Evolutionary conservation across 2,329 filamentous ascomycete genomes (phyloP), one percentile per base, ranked within the genome.

Genomic region (Fusarium annulatum): DNA sequence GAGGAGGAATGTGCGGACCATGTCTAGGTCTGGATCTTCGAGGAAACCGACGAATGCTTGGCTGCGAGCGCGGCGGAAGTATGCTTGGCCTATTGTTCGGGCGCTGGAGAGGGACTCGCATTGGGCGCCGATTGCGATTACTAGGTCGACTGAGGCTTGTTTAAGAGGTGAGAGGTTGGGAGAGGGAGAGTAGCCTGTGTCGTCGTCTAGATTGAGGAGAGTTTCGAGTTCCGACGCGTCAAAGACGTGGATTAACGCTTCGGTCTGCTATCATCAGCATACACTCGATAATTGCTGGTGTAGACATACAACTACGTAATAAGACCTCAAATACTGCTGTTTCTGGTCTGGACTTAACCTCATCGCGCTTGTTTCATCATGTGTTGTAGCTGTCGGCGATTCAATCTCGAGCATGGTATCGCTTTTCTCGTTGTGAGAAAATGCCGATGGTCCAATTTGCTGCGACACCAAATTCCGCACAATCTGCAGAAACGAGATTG

Each of bases 401-500:
- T 78, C 77, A 34, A 75, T 72, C n/a, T 78, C 77, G 3, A 78
- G 68, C 77, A 78, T 78, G 9, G 64, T 78, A 10, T 79, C 77
- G 18, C 73, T 79, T 42, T 78, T 76, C 34, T 75, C 77, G 46
- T 78, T 79, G 18, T 77, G 77, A 26, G 77, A 78, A 43, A 78
- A 78, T 6, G 69, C 73, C 4, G 77, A 78, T 0, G 77, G 77
- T 1, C 77, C 77, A 19, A 78, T 78, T 28, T 78, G 76, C 3
- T 79, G 73, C 1, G 77, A 71, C 0, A 78, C 77, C 8, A 77
- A 48, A 34, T 76, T 75, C 2, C 76, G 66, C 9, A 78, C 79
- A 76, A 63, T 75, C 64, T 89, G 87, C 2, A 90, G 79, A 64
- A 90, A 90, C 0, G 88, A 89, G 19, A 90, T 79, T 0, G 86